These are phyloP conservation scores for Neurospora sublineolata DNA, from an alignment of 495 filamentous ascomycete species.

Conservation along the genomic window DNA sequence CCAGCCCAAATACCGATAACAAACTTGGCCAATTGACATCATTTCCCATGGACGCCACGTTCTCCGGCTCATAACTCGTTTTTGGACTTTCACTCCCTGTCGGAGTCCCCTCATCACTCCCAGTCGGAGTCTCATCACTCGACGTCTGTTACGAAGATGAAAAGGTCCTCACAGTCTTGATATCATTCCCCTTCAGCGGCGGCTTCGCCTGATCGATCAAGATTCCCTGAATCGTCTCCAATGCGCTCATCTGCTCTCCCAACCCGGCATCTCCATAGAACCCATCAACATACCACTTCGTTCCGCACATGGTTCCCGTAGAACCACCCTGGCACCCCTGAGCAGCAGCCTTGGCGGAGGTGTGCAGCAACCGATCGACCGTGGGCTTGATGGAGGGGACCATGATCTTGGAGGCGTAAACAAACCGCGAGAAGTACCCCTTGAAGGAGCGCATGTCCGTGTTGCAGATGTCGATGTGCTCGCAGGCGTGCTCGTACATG, in stretches of 20 bases:
- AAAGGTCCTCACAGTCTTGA: conserved; percentile 26
- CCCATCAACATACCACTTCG: conserved; percentile 51
- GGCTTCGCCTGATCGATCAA: conserved; percentile 26
- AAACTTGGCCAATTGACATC: neutral
- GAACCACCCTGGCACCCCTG: conserved; percentile 48
- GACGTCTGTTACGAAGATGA: neutral
- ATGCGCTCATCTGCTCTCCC: conserved; percentile 61
- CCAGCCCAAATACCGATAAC: neutral
- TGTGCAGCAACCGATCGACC: conserved; percentile 41
- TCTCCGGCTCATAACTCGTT: neutral
- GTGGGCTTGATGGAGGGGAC: conserved; percentile 41
- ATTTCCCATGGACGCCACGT: neutral
- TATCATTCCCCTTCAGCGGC: conserved; percentile 31
- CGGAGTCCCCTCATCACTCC: neutral
- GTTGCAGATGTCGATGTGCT: conserved; percentile 50
- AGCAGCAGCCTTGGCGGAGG: conserved; percentile 54
- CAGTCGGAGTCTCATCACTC: neutral
- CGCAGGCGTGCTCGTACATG: conserved; percentile 66
- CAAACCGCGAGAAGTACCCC: conserved; percentile 65
- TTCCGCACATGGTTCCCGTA: conserved; percentile 51
- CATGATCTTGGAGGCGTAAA: conserved; percentile 51
- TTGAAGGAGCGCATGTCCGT: conserved; percentile 71
- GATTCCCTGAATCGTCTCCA: conserved; percentile 55
- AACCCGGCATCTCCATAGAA: conserved; percentile 52
- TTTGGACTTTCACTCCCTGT: neutral